A percentile compares a stretch with the other conserved stretches of the same genome.
Evolutionary conservation across 2,329 filamentous ascomycete species (phyloP).

Genomic region (Neonectria ditissima): DNA sequence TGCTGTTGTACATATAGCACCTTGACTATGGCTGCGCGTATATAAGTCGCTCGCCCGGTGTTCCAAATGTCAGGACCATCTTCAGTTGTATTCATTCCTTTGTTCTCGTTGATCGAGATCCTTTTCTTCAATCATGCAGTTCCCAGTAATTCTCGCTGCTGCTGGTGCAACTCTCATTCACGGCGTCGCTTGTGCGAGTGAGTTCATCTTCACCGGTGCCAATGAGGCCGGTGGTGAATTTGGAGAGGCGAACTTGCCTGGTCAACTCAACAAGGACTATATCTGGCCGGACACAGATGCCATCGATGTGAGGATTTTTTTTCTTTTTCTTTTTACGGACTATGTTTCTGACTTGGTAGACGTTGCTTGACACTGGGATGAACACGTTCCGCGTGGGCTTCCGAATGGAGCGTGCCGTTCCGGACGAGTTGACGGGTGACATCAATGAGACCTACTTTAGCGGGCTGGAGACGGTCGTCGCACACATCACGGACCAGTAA

Average conservation of each 20-base stretch:
- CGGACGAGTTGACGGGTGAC: conserved; percentile 56
- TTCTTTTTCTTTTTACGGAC: not conserved
- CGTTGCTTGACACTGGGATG: conserved; percentile 63
- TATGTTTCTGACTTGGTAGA: conserved; percentile 48
- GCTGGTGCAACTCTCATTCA: not conserved
- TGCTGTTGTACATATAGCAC: not conserved
- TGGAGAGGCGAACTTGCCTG: conserved; percentile 67
- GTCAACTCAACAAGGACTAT: conserved; percentile 69
- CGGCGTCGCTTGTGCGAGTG: conserved; percentile 18
- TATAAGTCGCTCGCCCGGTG: not conserved
- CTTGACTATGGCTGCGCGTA: not conserved
- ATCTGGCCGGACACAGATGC: conserved; percentile 68
- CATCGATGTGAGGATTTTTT: conserved; percentile 52
- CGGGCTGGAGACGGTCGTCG: conserved; percentile 49
- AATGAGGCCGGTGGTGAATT: conserved; percentile 72
- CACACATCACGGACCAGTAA: conserved; percentile 47
- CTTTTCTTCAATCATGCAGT: conserved; percentile 1
- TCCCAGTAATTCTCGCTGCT: conserved; percentile 5
- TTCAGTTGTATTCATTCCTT: conserved; percentile 4
- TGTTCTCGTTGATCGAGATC: conserved; percentile 19
- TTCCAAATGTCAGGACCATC: not conserved
- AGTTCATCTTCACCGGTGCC: conserved; percentile 43
- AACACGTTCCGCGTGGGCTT: conserved; percentile 70
- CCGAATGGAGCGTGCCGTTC: conserved; percentile 66
- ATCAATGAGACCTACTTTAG: conserved; percentile 55